phyloP scores from a whole-genome alignment of 2,329 filamentous ascomycete genomes.

The Dryadomyces quercus-mongolicae region DNA sequence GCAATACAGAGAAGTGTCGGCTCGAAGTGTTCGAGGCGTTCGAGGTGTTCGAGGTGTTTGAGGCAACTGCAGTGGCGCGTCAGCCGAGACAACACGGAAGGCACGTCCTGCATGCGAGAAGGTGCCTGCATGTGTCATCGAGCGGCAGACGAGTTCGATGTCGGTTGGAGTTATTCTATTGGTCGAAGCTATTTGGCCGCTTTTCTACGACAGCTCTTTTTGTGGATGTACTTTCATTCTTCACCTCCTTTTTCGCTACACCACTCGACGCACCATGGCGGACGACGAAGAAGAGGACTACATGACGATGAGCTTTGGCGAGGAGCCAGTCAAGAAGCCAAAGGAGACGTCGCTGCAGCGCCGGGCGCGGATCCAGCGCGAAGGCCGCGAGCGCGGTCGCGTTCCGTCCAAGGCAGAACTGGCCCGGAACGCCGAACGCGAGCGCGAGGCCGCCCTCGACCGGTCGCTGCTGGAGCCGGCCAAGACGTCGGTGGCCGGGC shows the following conservation, averaged over 20 bases:
- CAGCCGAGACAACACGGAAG: no score
- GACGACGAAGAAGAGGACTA: constrained; percentile 66
- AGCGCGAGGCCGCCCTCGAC: constrained; percentile 64
- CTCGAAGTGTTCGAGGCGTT: no score
- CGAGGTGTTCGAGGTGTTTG: no score
- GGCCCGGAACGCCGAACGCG: constrained; percentile 58
- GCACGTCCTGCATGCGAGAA: no score
- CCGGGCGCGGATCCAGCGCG: constrained; percentile 39
- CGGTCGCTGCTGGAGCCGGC: constrained; percentile 49
- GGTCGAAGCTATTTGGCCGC: no score
- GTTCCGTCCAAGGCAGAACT: constrained; percentile 74
- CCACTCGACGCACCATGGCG: neutral
- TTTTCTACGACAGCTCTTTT: neutral
- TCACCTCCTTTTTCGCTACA: neutral
- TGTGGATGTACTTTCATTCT: neutral
- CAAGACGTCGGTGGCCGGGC: constrained; percentile 19
- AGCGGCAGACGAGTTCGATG: no score
- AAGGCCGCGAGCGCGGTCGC: constrained; percentile 55
- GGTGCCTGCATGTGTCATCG: no score
- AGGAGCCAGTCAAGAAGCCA: constrained; percentile 30
- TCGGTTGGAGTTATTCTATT: no score
- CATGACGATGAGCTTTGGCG: constrained; percentile 87
- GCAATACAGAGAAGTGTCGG: no score
- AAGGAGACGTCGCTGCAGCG: constrained; percentile 41
- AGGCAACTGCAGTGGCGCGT: no score